Percentiles rank a stretch among this genome's conserved stretches.
Conservation (phyloP, 2,329 filamentous ascomycete genomes). For the Tricladium varicosporioides region DNA sequence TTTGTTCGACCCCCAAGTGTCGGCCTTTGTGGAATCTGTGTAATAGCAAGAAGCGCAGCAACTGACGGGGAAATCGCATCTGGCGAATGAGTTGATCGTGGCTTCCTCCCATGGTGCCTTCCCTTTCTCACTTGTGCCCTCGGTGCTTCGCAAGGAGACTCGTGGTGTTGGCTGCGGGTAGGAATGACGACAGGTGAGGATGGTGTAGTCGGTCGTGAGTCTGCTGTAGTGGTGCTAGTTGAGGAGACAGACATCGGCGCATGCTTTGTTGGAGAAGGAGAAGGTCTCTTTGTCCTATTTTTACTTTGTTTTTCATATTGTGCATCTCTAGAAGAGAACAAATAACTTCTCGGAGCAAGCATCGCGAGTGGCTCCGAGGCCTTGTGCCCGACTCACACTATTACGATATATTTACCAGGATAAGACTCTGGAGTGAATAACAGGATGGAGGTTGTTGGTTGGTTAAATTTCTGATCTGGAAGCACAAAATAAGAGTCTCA, state of each 20-base stretch:
- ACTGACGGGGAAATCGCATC: constrained; percentile 58
- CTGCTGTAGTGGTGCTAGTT: constrained; percentile 8
- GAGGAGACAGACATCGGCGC: constrained; percentile 8
- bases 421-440: too few species aligned
- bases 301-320: constrained; percentile 18
- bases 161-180: constrained; percentile 19
- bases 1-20: constrained; percentile 18
- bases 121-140: constrained; percentile 24
- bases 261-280: not conserved
- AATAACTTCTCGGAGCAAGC: constrained; percentile 27
- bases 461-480: not conserved
- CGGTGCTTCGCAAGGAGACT: constrained; percentile 20
- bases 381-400: too few species aligned
- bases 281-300: constrained; percentile 2
- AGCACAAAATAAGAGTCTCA: too few species aligned
- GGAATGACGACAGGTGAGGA: constrained; percentile 34
- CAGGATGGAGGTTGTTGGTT: not conserved
- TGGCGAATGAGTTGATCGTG: constrained; percentile 46
- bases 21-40: constrained; percentile 52
- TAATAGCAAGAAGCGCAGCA: constrained; percentile 59
- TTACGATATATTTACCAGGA: too few species aligned
- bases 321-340: constrained; percentile 23
- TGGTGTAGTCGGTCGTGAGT: constrained; percentile 23
- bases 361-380: constrained; percentile 9
- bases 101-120: constrained; percentile 20